phyloP scores from a whole-genome alignment of 345 rosid genomes.

The Acer campestre region DNA sequence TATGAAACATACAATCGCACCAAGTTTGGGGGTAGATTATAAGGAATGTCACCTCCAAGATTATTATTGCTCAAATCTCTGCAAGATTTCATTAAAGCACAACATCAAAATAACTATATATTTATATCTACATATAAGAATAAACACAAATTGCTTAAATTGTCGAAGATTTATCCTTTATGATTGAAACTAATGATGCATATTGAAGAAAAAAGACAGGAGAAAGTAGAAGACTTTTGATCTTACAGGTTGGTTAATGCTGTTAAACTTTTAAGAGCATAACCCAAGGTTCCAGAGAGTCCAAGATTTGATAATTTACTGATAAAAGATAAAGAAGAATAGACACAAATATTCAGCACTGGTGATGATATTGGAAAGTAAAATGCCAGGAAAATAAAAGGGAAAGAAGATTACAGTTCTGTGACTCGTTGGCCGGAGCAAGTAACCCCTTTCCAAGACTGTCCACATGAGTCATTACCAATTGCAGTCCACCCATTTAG shows the following conservation, averaged over 20 bases:
- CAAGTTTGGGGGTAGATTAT: conserved; percentile 61
- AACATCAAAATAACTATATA: conserved; percentile 5
- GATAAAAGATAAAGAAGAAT: conserved; percentile 19
- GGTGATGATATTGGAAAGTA: not conserved
- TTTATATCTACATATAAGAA: conserved; percentile 17
- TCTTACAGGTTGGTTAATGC: conserved; percentile 80
- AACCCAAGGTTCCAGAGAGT: conserved; percentile 73
- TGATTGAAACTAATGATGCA: not conserved
- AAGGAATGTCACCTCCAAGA: conserved; percentile 59
- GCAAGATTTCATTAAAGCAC: conserved; percentile 35
- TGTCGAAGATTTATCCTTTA: too few relatives aligned
- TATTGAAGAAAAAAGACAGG: not conserved
- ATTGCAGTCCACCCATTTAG: conserved; percentile 66
- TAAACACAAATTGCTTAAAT: conserved; percentile 7
- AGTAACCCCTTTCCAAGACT: conserved; percentile 84
- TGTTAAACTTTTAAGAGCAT: conserved; percentile 48
- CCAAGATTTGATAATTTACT: conserved; percentile 78
- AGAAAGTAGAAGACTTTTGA: conserved; percentile 14
- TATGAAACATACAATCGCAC: conserved; percentile 59
- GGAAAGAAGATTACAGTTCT: conserved; percentile 63
- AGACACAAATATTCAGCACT: conserved; percentile 12
- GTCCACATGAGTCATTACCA: conserved; percentile 89
- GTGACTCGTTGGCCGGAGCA: conserved; percentile 80
- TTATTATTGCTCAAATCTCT: conserved; percentile 89
- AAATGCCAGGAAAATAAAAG: conserved; percentile 10